Base-by-base conservation (phyloP, 2,329 filamentous ascomycete species). In the Aphanoascus verrucosus region DNA sequence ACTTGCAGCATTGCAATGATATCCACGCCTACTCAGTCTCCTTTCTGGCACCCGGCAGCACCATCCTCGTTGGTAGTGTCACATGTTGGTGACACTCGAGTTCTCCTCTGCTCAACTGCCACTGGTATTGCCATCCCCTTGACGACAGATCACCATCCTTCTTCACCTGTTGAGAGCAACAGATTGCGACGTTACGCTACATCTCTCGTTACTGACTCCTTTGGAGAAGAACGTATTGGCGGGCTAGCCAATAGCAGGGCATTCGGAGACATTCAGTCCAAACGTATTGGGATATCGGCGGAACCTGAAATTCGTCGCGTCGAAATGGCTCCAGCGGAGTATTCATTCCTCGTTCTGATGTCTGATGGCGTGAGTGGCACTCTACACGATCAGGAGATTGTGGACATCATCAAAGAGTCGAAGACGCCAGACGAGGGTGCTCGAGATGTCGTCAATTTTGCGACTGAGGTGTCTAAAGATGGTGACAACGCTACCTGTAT, bases 201-300 rank as follows among this genome's bases (percentile, higher is more conserved):
- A 31, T 84, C 85, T 2, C 91, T 97, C 66, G 85, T 95, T 15
- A 93, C 91, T 0, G 93, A 98, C 71, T 94, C 88, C 34, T 98
- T 98, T 67, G 93, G 93, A 64, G 93, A 98, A 71, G 90, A 97
- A 71, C 88, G 93, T 61, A 93, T 98, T 69, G 84, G 84, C 12
- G 91, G 93, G 0, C 78, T 98, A 0, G 93, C 93, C 61, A 98
- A 98, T 71, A 94, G 88, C 32, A 86, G 93, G 31, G 80, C 93
- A 3, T 97, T 98, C 66, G 93, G 93, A 23, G 93, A 98, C 72
- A 88, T 96, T 71, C 79, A 80, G 34, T 87, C 83, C 54, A 98
- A 98, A 71, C 85, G 91, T 51, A 84, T 97, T 50, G 93, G 93
- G 28, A 91, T 98, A 11, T 90, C 85, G 3, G 93, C 93, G 1